A percentile compares a stretch with the other conserved stretches of the same genome.
phyloP scores from a whole-genome alignment of 2,329 filamentous ascomycete species.

The Botrytis hyacinthi region DNA sequence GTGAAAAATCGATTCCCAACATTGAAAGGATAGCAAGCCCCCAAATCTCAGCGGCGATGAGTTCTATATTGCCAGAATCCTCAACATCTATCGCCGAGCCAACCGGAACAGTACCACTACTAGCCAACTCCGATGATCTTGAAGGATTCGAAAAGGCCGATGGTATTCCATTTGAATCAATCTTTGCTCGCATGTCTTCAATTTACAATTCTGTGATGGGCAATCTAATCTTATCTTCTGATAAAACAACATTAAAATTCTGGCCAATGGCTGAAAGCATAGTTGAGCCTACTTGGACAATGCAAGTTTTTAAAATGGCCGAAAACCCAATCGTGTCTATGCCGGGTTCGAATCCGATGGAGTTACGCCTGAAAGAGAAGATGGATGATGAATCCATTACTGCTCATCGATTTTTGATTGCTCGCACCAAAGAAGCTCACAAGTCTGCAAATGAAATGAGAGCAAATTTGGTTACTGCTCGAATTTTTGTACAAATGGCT shows the following conservation, averaged over 20 bases:
- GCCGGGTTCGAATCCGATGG: conserved; percentile 36
- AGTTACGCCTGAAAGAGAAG: conserved; percentile 31
- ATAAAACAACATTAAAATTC: conserved; percentile 31
- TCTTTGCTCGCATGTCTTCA: conserved; percentile 27
- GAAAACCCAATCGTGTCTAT: conserved; percentile 33
- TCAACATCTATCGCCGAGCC: not conserved
- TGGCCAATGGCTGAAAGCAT: conserved; percentile 23
- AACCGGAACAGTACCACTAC: not conserved
- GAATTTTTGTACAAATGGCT: conserved; percentile 25
- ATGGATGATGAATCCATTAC: conserved; percentile 20
- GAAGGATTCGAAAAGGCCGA: conserved; percentile 23
- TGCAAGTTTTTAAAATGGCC: conserved; percentile 28
- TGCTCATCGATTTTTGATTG: conserved; percentile 33
- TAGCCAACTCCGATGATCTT: not conserved
- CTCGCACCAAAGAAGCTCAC: conserved; percentile 19
- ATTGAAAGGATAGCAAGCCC: not conserved
- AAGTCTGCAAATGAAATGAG: conserved; percentile 33
- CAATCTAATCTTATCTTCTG: conserved; percentile 33
- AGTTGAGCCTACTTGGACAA: conserved; percentile 23
- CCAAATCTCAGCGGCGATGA: not conserved
- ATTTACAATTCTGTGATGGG: conserved; percentile 29
- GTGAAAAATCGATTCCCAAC: not conserved
- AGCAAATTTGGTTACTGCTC: conserved; percentile 34
- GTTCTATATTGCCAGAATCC: not conserved
- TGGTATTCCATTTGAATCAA: conserved; percentile 24